Conservation (phyloP, 768 basidiomycete genomes). For the Russula abietina region DNA sequence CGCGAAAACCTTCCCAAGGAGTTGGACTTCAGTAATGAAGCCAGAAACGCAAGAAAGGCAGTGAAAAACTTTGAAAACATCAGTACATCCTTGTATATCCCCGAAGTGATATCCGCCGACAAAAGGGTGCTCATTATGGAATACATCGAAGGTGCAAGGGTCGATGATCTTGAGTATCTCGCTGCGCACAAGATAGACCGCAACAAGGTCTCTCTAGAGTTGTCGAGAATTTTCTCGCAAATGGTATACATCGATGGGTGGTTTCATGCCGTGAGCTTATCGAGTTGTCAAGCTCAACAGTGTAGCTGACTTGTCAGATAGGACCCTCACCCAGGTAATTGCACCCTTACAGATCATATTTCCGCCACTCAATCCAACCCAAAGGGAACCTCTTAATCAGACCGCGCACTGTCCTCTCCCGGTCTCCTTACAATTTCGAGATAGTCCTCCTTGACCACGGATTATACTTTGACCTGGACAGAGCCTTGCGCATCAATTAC, state of each 20-base stretch:
- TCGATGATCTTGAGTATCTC: conserved; percentile 83
- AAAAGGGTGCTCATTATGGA: conserved; percentile 93
- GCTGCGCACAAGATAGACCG: conserved; percentile 79
- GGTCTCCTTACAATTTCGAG: conserved; percentile 91
- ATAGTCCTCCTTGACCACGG: conserved; percentile 93
- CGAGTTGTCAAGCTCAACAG: background rate
- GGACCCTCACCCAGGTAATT: conserved; percentile 81
- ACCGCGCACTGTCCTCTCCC: conserved; percentile 52
- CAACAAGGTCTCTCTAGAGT: conserved; percentile 87
- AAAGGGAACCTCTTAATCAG: conserved; percentile 88
- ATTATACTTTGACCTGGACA: conserved; percentile 85
- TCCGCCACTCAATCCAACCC: conserved; percentile 2
- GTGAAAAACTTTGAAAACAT: conserved; percentile 61
- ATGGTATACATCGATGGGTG: conserved; percentile 97
- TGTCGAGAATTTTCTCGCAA: conserved; percentile 83
- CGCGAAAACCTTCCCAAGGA: conserved; percentile 84
- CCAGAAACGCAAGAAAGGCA: conserved; percentile 72
- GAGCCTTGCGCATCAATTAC: conserved; percentile 74
- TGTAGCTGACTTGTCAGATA: conserved; percentile 31
- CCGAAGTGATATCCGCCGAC: conserved; percentile 68
- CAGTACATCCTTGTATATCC: conserved; percentile 82
- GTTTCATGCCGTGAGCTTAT: conserved; percentile 65
- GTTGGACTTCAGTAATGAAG: conserved; percentile 93
- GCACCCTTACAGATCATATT: conserved; percentile 3
- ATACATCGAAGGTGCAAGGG: conserved; percentile 80